Conservation (phyloP, 2,329 filamentous ascomycete genomes). For the Metarhizium album region DNA sequence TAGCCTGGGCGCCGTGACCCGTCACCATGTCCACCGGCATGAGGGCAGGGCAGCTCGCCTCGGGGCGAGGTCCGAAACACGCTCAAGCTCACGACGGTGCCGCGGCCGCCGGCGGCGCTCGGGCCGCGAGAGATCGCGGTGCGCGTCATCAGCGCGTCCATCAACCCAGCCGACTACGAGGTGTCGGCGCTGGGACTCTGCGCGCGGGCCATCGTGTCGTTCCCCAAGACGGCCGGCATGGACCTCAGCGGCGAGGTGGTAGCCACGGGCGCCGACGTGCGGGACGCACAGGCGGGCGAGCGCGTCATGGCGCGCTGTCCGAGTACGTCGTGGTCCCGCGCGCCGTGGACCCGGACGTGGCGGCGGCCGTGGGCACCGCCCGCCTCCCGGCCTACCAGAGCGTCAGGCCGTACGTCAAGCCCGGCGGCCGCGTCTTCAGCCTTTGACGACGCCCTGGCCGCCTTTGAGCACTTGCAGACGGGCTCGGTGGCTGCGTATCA, state of each 20-base stretch:
- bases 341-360: conserved; percentile 3
- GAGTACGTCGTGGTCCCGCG: conserved; percentile 20
- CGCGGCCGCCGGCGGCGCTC: conserved; percentile 4
- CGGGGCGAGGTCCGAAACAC: conserved; percentile 13
- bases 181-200: conserved; percentile 29
- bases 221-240: conserved; percentile 34
- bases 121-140: conserved; percentile 25
- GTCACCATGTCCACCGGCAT: conserved; percentile 27
- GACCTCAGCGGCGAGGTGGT: conserved; percentile 42
- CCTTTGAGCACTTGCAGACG: conserved; percentile 47
- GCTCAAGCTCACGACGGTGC: conserved; percentile 10
- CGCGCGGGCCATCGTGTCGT: conserved; percentile 18
- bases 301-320: conserved; percentile 33
- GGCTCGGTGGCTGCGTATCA: too few species aligned
- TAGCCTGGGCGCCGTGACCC: too few species aligned
- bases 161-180: conserved; percentile 43
- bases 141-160: conserved; percentile 28
- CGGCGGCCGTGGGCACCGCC: background rate
- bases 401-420: conserved; percentile 10
- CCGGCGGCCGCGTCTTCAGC: conserved; percentile 45
- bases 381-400: conserved; percentile 1
- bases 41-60: conserved; percentile 1
- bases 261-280: conserved; percentile 15
- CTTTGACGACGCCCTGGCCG: conserved; percentile 45
- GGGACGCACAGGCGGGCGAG: conserved; percentile 27